These are phyloP conservation scores for Pseudozyma thailandica DNA, from an alignment of 1,284 basidiomycete species.

Conservation along the genomic window DNA sequence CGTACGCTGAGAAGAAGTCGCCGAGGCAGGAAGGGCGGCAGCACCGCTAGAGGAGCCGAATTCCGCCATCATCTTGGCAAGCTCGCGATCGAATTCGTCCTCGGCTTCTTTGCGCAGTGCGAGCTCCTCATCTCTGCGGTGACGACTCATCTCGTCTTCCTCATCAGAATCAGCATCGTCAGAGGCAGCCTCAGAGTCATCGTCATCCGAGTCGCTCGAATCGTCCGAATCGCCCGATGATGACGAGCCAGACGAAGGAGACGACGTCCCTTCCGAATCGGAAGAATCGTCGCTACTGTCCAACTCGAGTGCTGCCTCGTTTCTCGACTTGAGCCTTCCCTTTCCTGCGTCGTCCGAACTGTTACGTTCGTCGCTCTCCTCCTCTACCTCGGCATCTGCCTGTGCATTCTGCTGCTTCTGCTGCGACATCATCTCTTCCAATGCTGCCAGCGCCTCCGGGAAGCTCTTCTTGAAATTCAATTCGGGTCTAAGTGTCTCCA, in stretches of 20 bases:
- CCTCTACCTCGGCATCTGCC: constrained; percentile 13
- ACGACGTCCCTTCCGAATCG: constrained; percentile 2
- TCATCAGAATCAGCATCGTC: constrained; percentile 36
- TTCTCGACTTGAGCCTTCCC: constrained; percentile 74
- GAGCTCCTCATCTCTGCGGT: constrained; percentile 68
- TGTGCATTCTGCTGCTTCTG: constrained; percentile 23
- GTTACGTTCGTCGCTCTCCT: constrained; percentile 30
- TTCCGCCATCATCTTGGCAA: constrained; percentile 88
- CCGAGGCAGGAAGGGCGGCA: constrained; percentile 1
- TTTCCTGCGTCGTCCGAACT: constrained; percentile 67
- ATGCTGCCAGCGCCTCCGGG: constrained; percentile 83
- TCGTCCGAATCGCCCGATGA: constrained; percentile 10
- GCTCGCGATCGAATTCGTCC: constrained; percentile 91
- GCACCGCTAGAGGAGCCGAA: constrained; percentile 63
- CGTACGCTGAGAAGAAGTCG: constrained; percentile 7
- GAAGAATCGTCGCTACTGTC: constrained; percentile 67
- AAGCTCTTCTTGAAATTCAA: constrained; percentile 75
- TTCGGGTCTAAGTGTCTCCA: constrained; percentile 73
- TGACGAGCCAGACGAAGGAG: constrained; percentile 20
- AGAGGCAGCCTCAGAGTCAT: constrained; percentile 10
- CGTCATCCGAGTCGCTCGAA: constrained; percentile 15
- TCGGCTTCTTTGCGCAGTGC: constrained; percentile 79
- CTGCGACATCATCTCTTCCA: constrained; percentile 85
- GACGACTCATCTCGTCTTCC: constrained; percentile 32
- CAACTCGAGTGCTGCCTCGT: constrained; percentile 66